phyloP scores from a whole-genome alignment of 1,139 yeast species.

The Yamadazyma spencermartinsiae region DNA sequence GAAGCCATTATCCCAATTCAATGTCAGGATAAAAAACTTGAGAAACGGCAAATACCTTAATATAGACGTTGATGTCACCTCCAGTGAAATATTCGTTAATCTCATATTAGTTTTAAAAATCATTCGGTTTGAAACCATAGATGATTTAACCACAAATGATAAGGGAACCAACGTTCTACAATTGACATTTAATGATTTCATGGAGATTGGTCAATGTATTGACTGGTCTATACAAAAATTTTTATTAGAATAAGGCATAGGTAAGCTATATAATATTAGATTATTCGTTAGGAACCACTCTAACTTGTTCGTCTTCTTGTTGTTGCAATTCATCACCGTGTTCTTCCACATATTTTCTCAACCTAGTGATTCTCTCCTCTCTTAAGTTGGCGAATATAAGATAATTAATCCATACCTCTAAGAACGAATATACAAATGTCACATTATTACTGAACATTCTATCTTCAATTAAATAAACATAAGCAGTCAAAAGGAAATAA shows the following conservation, averaged over 20 bases:
- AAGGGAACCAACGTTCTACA: slow-evolving; percentile 43
- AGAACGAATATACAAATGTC: slow-evolving; percentile 60
- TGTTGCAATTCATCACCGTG: slow-evolving; percentile 33
- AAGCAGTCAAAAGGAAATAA: slow-evolving; percentile 53
- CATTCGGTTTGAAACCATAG: slow-evolving; percentile 30
- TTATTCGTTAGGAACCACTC: slow-evolving; percentile 24
- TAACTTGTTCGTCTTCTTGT: slow-evolving; percentile 29
- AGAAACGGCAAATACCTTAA: slow-evolving; percentile 23
- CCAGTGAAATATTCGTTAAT: slow-evolving; percentile 45
- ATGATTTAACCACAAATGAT: slow-evolving; percentile 30
- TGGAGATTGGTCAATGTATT: slow-evolving; percentile 65
- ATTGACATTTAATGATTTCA: slow-evolving; percentile 55
- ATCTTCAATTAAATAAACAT: slow-evolving; percentile 41
- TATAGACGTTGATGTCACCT: slow-evolving; percentile 33
- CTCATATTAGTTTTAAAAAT: slow-evolving; percentile 33
- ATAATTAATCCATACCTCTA: slow-evolving; percentile 73
- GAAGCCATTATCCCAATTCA: slow-evolving; percentile 32
- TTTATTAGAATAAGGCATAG: slow-evolving; percentile 17
- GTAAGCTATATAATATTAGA: slow-evolving; percentile 3
- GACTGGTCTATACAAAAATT: slow-evolving; percentile 56
- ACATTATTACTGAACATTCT: slow-evolving; percentile 58
- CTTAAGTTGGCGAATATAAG: slow-evolving; percentile 61
- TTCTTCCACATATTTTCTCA: slow-evolving; percentile 38
- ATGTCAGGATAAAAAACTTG: slow-evolving; percentile 10
- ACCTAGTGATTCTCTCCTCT: slow-evolving; percentile 56